Conservation (phyloP, 2,329 filamentous ascomycete species). For the Colletotrichum sp. region DNA sequence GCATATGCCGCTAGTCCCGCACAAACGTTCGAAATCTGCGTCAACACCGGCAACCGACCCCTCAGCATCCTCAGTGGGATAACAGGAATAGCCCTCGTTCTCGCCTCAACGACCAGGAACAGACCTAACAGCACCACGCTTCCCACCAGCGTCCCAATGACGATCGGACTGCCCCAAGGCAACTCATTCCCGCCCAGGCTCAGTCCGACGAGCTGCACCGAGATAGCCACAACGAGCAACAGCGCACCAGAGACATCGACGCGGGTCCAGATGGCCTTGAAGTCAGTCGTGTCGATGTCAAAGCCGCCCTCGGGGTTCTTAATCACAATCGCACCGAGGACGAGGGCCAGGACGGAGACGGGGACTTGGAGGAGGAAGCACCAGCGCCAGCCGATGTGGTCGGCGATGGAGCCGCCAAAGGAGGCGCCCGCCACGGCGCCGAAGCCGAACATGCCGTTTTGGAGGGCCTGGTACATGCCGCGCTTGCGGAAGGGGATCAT, state of each 20-base stretch:
- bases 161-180: constrained; percentile 54
- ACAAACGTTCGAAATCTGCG: constrained; percentile 64
- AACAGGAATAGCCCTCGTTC: constrained; percentile 55
- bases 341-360: constrained; percentile 58
- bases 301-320: constrained; percentile 44
- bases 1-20: constrained; percentile 67
- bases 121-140: constrained; percentile 46
- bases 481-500: constrained; percentile 62
- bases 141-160: constrained; percentile 48
- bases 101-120: constrained; percentile 54
- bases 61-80: constrained; percentile 62
- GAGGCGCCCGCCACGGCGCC: constrained; percentile 68
- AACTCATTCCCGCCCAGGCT: constrained; percentile 62
- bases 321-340: constrained; percentile 59
- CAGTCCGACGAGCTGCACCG: constrained; percentile 59
- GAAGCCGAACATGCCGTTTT: constrained; percentile 67
- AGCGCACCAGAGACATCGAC: constrained; percentile 65
- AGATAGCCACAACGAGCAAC: constrained; percentile 63
- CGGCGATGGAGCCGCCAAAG: constrained; percentile 68
- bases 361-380: constrained; percentile 70
- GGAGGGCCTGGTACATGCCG: constrained; percentile 65
- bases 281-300: constrained; percentile 28
- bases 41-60: constrained; percentile 59
- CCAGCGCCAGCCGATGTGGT: constrained; percentile 71
- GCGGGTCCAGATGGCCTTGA: constrained; percentile 51